Base-by-base conservation (phyloP, 2,329 filamentous ascomycete species). In the Orbilia quercus region DNA sequence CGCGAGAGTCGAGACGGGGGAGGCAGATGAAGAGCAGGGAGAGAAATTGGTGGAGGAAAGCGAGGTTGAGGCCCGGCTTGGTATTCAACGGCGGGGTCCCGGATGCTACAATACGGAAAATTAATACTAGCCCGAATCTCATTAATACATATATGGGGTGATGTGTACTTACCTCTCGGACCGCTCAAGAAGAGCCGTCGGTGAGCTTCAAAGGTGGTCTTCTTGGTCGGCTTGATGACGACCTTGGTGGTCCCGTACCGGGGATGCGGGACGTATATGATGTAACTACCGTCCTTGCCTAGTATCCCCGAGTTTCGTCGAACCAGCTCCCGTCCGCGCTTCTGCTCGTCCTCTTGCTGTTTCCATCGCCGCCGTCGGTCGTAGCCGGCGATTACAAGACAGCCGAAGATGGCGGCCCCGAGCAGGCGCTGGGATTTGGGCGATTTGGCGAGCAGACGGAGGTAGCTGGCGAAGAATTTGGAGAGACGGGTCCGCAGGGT, bases 1-100 rank as follows among this genome's bases (percentile, higher is more conserved):
- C 95, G 80, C 99, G 99, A 80, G 92, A 96, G 14, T 90, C 90
- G 90, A 94, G 96, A 75, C 94, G 85, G 4, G 95, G 95, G 75
- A 99, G 91, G 92, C 98, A 96, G 79, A 99, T 98, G 82, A 92
- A 97, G 82, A 98, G 88, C 62, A 99, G 83, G 79, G 94, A 97
- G 57, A 98, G 85, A 78, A 99, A 98, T 81, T 99, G 95, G 80
- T 99, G 95, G 59, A 99, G 81, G 78, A 99, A 99, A 9, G 95
- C 95, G 69, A 99, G 85, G 79, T 99, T 99, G 40, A 99, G 83
- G 0, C 95, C 95, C 0, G 95, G 92, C 80, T 96, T 98, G 1
- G 93, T 94, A 80, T 96, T 91, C 7, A 91, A 87, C 1, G 93
- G 91, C 14, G 95, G 95, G 4, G 96, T 91, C 45, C 87, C 85